Conservation (phyloP, 2,329 filamentous ascomycete species). For the Claviceps sp. region DNA sequence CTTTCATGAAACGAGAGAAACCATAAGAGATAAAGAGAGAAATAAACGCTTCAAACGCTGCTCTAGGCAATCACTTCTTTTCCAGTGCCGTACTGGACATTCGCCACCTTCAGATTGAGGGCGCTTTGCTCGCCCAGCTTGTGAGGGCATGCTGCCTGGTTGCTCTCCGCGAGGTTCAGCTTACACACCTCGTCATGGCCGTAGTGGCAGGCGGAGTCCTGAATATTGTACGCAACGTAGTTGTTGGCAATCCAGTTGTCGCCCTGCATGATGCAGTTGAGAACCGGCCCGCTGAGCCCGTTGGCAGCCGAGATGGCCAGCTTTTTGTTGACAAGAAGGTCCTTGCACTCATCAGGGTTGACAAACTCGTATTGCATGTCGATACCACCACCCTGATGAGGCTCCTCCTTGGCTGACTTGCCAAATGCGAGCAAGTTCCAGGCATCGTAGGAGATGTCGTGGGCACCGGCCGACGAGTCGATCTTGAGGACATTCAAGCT, state of each 20-base stretch:
- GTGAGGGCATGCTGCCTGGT: constrained; percentile 38
- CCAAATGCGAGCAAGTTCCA: constrained; percentile 46
- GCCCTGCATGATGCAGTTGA: constrained; percentile 20
- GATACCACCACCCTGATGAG: constrained; percentile 35
- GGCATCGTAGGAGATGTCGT: constrained; percentile 48
- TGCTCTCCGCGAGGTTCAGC: constrained; percentile 31
- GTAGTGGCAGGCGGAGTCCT: constrained; percentile 33
- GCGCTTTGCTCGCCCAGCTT: constrained; percentile 22
- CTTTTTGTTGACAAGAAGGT: constrained; percentile 35
- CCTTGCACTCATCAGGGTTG: constrained; percentile 32
- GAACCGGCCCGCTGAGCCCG: constrained; percentile 40
- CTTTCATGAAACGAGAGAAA: not conserved
- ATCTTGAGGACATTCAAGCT: constrained; percentile 44
- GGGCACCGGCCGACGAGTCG: constrained; percentile 40
- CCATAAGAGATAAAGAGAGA: not conserved
- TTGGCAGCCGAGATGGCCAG: constrained; percentile 40
- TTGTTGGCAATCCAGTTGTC: constrained; percentile 40
- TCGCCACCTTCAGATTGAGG: constrained; percentile 28
- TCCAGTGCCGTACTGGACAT: constrained; percentile 39
- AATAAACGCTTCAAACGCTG: not conserved
- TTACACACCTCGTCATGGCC: constrained; percentile 38
- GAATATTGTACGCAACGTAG: constrained; percentile 39
- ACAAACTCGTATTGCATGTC: constrained; percentile 37
- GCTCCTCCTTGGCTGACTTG: constrained; percentile 30
- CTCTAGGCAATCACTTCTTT: constrained; percentile 14